phyloP scores from a whole-genome alignment of 805 yeast species.

The Starmerella bombicola region DNA sequence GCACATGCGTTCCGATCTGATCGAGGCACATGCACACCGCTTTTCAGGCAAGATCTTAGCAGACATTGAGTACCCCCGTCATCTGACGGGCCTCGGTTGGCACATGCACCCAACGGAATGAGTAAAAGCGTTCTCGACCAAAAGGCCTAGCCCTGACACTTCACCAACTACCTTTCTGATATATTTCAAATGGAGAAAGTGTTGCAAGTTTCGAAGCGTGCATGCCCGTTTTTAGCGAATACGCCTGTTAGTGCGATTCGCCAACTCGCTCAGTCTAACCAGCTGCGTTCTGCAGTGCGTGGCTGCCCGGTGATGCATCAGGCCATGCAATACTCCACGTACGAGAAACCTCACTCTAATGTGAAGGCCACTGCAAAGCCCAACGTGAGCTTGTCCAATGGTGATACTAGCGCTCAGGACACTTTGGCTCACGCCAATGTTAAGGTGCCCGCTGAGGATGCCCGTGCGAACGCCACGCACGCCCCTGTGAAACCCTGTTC shows the following conservation, averaged over 20 bases:
- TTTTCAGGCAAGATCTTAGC: no score
- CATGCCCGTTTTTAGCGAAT: constrained; percentile 70
- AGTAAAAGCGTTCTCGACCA: no score
- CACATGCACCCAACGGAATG: no score
- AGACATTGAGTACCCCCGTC: no score
- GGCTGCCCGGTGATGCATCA: constrained; percentile 87
- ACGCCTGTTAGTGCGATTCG: constrained; percentile 50
- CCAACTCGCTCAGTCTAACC: constrained; percentile 35
- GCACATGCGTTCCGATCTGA: no score
- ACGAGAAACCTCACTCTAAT: constrained; percentile 17
- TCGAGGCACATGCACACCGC: no score
- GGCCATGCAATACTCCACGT: constrained; percentile 44
- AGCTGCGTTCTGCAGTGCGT: constrained; percentile 46
- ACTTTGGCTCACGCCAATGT: no score
- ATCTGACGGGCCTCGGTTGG: no score
- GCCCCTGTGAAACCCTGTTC: no score
- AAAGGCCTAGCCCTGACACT: no score
- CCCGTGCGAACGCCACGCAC: not conserved
- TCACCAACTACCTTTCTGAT: no score
- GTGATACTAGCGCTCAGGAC: no score
- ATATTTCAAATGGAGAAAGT: constrained; percentile 87
- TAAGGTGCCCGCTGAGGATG: not conserved
- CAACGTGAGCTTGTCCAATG: not conserved
- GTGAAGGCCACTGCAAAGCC: not conserved
- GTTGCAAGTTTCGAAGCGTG: constrained; percentile 59